These are phyloP conservation scores for Actinomortierella ambigua DNA, from an alignment of 371 early-diverging fungal species.

Conservation along the genomic window DNA sequence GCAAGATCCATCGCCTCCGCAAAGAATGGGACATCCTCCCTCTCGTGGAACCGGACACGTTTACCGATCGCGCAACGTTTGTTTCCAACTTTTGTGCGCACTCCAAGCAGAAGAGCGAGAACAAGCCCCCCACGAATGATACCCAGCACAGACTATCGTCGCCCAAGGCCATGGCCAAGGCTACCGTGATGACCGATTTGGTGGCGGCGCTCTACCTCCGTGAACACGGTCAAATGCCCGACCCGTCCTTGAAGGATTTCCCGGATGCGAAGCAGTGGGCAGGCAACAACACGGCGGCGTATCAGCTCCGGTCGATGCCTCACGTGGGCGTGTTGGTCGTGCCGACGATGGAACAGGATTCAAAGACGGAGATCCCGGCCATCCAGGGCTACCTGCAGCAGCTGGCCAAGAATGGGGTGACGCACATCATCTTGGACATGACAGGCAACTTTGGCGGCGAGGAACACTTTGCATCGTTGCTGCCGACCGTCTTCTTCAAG, in stretches of 20 bases:
- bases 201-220: constrained; percentile 4
- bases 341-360: constrained; percentile 5
- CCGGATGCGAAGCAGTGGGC: constrained; percentile 13
- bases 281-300: constrained; percentile 14
- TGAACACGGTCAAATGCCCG: not conserved
- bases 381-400: not conserved
- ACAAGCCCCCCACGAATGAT: too few species aligned
- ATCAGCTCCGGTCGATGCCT: constrained; percentile 28
- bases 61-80: constrained; percentile 12
- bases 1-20: not conserved
- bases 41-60: not conserved
- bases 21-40: constrained; percentile 2
- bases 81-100: constrained; percentile 10
- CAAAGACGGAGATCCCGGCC: not conserved
- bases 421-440: constrained; percentile 27
- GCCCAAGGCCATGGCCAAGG: too few species aligned
- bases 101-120: too few species aligned
- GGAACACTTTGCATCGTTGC: not conserved
- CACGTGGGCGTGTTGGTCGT: constrained; percentile 13
- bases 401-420: constrained; percentile 11
- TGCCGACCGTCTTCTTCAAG: constrained; percentile 22
- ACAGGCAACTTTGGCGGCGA: constrained; percentile 15
- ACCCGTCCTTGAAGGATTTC: not conserved
- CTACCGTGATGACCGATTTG: not conserved
- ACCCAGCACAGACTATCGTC: too few species aligned